These are phyloP conservation scores for Lyophyllum shimeji DNA, from an alignment of 768 basidiomycete genomes.

Conservation along the genomic window DNA sequence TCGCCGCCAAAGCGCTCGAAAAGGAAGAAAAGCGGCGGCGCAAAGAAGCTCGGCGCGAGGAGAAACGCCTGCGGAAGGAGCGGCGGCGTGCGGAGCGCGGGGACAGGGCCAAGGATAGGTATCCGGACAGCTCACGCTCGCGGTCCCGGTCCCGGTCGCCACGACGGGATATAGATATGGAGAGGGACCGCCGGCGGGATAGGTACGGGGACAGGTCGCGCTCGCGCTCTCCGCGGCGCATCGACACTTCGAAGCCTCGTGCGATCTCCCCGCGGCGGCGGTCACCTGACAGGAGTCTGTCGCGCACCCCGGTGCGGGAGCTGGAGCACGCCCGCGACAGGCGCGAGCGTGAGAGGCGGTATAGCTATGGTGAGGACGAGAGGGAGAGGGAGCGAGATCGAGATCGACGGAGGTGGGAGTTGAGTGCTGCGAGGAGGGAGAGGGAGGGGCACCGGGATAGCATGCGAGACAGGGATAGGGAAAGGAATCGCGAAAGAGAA, in stretches of 20 bases:
- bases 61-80: conserved; percentile 32
- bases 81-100: conserved; percentile 16
- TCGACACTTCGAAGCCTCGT: not conserved
- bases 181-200: conserved; percentile 19
- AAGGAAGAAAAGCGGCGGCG: conserved; percentile 52
- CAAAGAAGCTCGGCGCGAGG: conserved; percentile 57
- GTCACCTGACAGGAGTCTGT: not conserved
- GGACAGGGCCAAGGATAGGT: conserved; percentile 15
- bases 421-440: conserved; percentile 28
- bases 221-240: conserved; percentile 4
- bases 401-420: conserved; percentile 55
- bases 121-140: conserved; percentile 31
- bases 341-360: not conserved
- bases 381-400: conserved; percentile 29
- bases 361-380: conserved; percentile 26
- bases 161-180: conserved; percentile 19
- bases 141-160: conserved; percentile 28
- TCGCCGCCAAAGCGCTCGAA: conserved; percentile 25
- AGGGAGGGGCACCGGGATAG: not conserved
- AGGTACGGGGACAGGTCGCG: conserved; percentile 18
- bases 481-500: not conserved
- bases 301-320: not conserved
- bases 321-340: not conserved
- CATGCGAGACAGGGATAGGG: not conserved
- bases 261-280: not conserved